Percentiles rank a stretch among this genome's conserved stretches.
These are phyloP conservation scores for Globisporangium radiosum DNA, from an alignment of 352 stramenopile species.

Conservation along the genomic window DNA sequence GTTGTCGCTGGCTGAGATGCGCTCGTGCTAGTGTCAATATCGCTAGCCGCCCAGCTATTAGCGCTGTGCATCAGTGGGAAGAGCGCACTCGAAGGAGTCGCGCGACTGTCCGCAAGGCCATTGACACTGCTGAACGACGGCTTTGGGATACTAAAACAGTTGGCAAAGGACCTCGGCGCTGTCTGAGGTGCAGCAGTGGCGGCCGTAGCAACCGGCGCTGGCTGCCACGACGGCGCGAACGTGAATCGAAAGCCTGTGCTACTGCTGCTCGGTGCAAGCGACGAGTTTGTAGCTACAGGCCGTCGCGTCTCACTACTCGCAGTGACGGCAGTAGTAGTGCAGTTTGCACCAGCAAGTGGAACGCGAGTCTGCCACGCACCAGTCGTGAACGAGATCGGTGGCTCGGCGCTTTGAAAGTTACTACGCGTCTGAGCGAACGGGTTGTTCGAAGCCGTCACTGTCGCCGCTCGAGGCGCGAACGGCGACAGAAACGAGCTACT, in stretches of 20 bases:
- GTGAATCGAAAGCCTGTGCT: constrained; percentile 7
- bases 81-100: no score
- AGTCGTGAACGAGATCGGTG: constrained; percentile 1
- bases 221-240: constrained; percentile 7
- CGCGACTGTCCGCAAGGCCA: no score
- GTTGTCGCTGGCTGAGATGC: background rate
- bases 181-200: background rate
- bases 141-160: constrained; percentile 6
- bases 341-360: background rate
- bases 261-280: background rate
- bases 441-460: background rate
- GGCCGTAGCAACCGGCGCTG: background rate
- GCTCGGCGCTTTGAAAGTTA: background rate
- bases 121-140: background rate
- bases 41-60: background rate
- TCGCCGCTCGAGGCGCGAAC: background rate
- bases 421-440: background rate
- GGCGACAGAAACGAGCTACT: background rate
- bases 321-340: background rate
- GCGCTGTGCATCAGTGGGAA: no score
- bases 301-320: background rate
- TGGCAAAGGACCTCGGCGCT: background rate
- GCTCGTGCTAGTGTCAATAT: constrained; percentile 1
- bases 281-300: background rate
- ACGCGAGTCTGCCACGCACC: background rate